Evolutionary conservation across 176 grass and related monocot species (phyloP).

Genomic region (Aegilops speltoides): DNA sequence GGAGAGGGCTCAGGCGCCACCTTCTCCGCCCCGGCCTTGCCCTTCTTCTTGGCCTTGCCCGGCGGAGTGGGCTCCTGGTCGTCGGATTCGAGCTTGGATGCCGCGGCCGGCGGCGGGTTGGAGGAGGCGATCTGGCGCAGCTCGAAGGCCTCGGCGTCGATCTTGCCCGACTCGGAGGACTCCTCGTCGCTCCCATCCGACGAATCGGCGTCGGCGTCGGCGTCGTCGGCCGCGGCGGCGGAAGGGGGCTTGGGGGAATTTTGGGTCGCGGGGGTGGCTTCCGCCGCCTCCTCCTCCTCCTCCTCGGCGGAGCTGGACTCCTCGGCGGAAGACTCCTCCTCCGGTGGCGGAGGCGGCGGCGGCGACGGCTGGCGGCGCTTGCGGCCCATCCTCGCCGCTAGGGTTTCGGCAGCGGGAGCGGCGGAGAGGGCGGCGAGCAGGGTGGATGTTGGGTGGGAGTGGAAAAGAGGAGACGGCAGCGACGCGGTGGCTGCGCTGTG

Average conservation of each 20-base stretch:
- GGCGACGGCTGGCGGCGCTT: slow-evolving; percentile 33
- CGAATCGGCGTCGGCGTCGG: not conserved
- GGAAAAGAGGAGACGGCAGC: not conserved
- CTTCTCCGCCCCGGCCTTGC: not conserved
- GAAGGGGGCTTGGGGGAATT: too few species aligned
- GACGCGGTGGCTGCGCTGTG: too few species aligned
- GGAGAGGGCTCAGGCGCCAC: not conserved
- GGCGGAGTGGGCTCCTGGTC: not conserved
- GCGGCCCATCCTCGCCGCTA: slow-evolving; percentile 34
- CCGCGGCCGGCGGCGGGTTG: too few species aligned
- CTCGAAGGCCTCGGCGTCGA: slow-evolving; percentile 8
- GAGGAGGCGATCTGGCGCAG: not conserved
- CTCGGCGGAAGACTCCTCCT: not conserved
- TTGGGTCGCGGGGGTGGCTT: too few species aligned
- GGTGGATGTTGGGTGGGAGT: not conserved
- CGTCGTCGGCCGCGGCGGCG: not conserved
- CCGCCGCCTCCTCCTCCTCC: not conserved
- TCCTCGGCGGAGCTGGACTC: slow-evolving; percentile 6
- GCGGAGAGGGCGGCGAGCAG: not conserved
- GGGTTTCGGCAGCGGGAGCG: not conserved
- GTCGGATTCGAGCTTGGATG: too few species aligned
- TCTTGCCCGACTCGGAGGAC: slow-evolving; percentile 25
- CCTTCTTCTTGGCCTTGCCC: slow-evolving; percentile 25
- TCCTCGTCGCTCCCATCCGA: slow-evolving; percentile 5
- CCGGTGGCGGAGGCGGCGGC: not conserved